Base-by-base conservation (phyloP, 2,329 filamentous ascomycete genomes). In the Sclerotiophoma versabilis region DNA sequence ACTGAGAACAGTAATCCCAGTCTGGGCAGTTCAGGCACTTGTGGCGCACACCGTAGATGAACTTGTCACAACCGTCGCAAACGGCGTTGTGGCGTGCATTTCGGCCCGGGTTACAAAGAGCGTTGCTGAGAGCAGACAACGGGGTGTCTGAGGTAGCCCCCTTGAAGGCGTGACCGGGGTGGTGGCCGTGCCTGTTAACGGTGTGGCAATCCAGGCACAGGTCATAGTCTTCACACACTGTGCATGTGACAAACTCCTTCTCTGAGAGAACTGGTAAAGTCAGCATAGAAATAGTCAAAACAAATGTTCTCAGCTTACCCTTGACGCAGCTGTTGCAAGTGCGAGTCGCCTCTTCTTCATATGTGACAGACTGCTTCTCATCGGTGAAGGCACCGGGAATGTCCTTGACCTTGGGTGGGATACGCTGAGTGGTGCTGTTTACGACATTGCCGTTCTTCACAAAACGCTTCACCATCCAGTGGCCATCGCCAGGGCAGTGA, bases 1-100 rank as follows among this genome's bases (percentile, higher is more conserved):
- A 99, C 8, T 85, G 80, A 20, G 84, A 83, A 81, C 95, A 99
- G 79, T 91, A 98, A 71, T 99, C 95, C 90, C 92, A 99, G 76
- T 99, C 95, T 36, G 96, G 95, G 80, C 95, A 99, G 73, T 92
- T 88, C 61, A 98, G 82, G 75, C 95, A 99, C 83, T 99, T 99
- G 84, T 98, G 89, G 65, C 95, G 93, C 52, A 96, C 83, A 65
- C 95, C 96, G 65, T 84, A 82, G 68, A 99, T 95, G 74, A 86
- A 87, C 83, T 86, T 89, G 67, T 98, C 91, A 75, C 96, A 99
- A 33, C 91, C 91, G 79, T 99, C 95, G 72, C 95, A 99, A 61
- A 97, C 87, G 57, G 96, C 95, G 55, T 90, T 87, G 79, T 99
- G 95, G 57, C 84, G 81, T 67, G 87, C 83, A 74, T 91, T 91